Conservation (phyloP, 768 basidiomycete species). For the Serendipita indica region DNA sequence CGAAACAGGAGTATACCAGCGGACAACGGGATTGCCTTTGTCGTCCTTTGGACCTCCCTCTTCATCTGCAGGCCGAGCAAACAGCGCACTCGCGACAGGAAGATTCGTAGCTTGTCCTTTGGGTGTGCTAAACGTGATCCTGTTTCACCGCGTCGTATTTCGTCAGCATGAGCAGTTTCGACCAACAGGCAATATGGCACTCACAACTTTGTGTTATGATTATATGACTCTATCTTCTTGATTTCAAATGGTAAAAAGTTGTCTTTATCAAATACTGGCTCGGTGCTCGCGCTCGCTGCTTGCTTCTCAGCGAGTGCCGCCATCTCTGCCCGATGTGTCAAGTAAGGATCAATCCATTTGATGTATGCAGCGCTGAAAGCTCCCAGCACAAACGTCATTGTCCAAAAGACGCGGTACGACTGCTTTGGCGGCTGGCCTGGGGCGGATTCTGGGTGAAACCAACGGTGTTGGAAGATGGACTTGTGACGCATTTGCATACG, state of each 20-base stretch:
- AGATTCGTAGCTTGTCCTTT: constrained; percentile 63
- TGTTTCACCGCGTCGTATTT: constrained; percentile 19
- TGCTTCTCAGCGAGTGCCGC: constrained; percentile 13
- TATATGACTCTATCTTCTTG: constrained; percentile 37
- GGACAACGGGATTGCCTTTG: constrained; percentile 76
- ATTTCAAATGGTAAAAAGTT: constrained; percentile 71
- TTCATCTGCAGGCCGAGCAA: constrained; percentile 59
- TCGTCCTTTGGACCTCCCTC: constrained; percentile 41
- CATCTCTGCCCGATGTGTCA: constrained; percentile 13
- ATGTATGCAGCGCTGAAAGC: constrained; percentile 2
- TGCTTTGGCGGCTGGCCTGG: background rate
- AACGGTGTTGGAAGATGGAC: background rate
- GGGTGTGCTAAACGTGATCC: constrained; percentile 70
- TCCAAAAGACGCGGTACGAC: constrained; percentile 6
- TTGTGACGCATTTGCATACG: constrained; percentile 1
- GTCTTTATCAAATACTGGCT: constrained; percentile 41
- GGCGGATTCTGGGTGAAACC: background rate
- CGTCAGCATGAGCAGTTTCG: background rate
- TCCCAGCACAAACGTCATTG: constrained; percentile 12
- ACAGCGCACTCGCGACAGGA: constrained; percentile 62
- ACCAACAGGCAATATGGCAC: constrained; percentile 46
- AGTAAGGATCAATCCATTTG: background rate
- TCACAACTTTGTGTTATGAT: constrained; percentile 26
- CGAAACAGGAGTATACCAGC: constrained; percentile 91
- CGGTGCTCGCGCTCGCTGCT: background rate